Conservation (phyloP, 78 protist species). For the Corallochytrium limacisporum region DNA sequence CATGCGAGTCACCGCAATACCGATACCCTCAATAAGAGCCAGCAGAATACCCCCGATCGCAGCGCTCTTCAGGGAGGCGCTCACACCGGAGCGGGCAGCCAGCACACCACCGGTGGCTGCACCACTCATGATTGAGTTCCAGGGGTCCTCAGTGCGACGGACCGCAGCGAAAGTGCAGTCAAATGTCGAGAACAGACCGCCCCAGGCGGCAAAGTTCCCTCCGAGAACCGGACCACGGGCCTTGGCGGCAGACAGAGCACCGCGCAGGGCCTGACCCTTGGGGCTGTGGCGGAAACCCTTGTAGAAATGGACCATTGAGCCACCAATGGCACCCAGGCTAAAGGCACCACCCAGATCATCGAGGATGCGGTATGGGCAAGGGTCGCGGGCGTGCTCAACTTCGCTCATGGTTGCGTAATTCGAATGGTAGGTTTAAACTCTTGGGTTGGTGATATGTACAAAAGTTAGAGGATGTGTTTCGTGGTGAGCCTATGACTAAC, state of each 20-base stretch:
- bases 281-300: constrained; percentile 13
- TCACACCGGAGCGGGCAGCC: constrained; percentile 3
- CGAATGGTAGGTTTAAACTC: too few relatives aligned
- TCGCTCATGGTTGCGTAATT: too few relatives aligned
- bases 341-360: constrained; percentile 23
- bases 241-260: constrained; percentile 6
- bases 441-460: too few relatives aligned
- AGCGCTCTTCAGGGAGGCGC: neutral
- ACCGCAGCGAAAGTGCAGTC: constrained; percentile 12
- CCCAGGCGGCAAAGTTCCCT: constrained; percentile 30
- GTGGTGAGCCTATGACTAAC: too few relatives aligned
- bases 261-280: neutral
- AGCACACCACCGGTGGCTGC: constrained; percentile 17
- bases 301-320: neutral
- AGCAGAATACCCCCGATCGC: constrained; percentile 1
- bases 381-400: too few relatives aligned
- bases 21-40: constrained; percentile 5
- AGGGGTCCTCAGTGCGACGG: constrained; percentile 9
- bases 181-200: constrained; percentile 15
- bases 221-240: constrained; percentile 15
- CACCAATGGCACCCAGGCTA: constrained; percentile 26
- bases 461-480: too few relatives aligned
- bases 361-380: constrained; percentile 18
- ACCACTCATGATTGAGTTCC: constrained; percentile 2
- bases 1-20: neutral